Conservation (phyloP, 2,329 filamentous ascomycete genomes). For the Fusarium stilboides region DNA sequence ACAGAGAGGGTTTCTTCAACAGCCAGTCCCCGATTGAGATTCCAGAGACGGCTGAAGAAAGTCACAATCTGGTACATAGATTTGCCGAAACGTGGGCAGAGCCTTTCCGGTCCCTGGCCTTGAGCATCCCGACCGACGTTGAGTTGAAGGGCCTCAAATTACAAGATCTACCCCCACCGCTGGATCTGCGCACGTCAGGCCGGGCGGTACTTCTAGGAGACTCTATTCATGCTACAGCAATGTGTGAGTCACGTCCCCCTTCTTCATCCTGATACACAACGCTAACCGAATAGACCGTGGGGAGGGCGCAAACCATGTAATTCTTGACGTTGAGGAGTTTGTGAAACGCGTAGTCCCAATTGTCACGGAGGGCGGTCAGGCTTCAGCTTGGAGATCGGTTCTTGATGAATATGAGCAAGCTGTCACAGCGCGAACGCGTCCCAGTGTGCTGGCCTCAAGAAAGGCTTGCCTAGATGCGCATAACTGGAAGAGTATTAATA, state of each 20-base stretch:
- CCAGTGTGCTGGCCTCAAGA: constrained; percentile 65
- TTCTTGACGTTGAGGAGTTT: constrained; percentile 66
- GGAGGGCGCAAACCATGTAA: constrained; percentile 71
- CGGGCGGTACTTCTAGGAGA: constrained; percentile 67
- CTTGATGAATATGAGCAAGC: constrained; percentile 61
- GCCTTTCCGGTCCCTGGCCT: constrained; percentile 62
- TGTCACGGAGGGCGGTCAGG: constrained; percentile 1
- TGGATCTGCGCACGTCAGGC: constrained; percentile 56
- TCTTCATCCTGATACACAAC: fast-evolving
- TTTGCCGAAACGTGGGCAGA: constrained; percentile 65
- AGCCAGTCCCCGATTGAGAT: constrained; percentile 55
- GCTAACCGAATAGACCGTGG: constrained; percentile 62
- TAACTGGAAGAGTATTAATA: constrained; percentile 60
- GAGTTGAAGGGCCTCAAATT: constrained; percentile 63
- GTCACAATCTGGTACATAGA: constrained; percentile 59
- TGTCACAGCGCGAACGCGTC: constrained; percentile 60
- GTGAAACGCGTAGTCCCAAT: constrained; percentile 52
- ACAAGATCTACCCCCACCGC: constrained; percentile 64
- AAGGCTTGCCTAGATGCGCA: constrained; percentile 70
- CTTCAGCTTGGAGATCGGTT: constrained; percentile 41
- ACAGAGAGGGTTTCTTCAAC: constrained; percentile 54
- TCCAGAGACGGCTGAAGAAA: constrained; percentile 58
- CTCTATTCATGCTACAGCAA: constrained; percentile 71
- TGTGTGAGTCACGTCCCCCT: constrained; percentile 62
- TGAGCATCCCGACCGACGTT: constrained; percentile 58